Evolutionary conservation across 2,329 filamentous ascomycete genomes (phyloP), one percentile per base, ranked within the genome.

Genomic region (Aspergillus novofumigatus): DNA sequence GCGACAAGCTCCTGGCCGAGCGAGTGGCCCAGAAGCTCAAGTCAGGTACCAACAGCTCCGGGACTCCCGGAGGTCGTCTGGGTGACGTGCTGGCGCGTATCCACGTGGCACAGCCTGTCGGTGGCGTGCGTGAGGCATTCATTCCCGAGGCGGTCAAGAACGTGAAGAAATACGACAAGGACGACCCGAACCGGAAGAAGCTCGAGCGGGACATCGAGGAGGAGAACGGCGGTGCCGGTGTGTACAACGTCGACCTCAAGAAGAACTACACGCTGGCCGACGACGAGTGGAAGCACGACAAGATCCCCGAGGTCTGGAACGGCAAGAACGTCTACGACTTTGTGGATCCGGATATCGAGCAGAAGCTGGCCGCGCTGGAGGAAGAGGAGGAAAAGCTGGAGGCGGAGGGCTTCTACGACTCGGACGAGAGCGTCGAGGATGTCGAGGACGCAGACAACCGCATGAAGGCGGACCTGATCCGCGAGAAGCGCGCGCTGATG

Each of bases 321-420:
- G 94, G 94, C 75, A 92, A 93, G 83, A 99, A 99, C 75, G 90
- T 99, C 57, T 94, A 93, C 78, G 94, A 99, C 77, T 99, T 91
- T 75, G 86, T 99, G 70, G 94, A 97, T 69, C 92, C 93, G 1
- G 95, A 99, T 55, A 99, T 99, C 71, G 94, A 96, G 69, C 84
- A 86, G 65, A 97, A 96, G 80, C 84, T 99, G 51, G 87, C 88
- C 52, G 91, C 91, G 55, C 83, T 99, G 35, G 94, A 99, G 76
- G 92, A 92, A 61, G 95, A 99, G 72, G 94, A 99, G 75, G 93
- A 96, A 78, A 88, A 88, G 67, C 85, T 97, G 14, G 89, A 97
- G 75, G 88, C 86, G 7, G 91, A 96, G 63, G 94, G 94, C 58
- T 96, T 89, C 82, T 99, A 99, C 77, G 90, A 97, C 48, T 92